A percentile compares a stretch with the other conserved stretches of the same genome.
These are phyloP conservation scores for Populus hybrid DNA, from an alignment of 441 rosid species.

Conservation along the genomic window DNA sequence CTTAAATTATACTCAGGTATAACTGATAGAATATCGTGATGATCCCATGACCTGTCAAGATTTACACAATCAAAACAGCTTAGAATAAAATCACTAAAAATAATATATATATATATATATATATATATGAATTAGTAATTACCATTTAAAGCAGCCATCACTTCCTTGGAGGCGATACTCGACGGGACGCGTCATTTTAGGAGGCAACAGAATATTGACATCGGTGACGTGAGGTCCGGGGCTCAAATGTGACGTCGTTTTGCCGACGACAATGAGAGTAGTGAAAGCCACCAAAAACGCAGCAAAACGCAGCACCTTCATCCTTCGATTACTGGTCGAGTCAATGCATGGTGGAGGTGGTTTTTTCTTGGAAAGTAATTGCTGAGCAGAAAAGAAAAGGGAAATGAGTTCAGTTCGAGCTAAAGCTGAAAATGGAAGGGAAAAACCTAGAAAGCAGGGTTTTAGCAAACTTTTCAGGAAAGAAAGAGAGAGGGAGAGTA, in stretches of 20 bases:
- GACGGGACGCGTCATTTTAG: constrained; percentile 82
- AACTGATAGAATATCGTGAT: constrained; percentile 82
- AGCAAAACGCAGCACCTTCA: constrained; percentile 28
- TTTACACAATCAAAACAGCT: not conserved
- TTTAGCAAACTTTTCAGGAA: constrained; percentile 17
- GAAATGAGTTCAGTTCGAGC: not conserved
- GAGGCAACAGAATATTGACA: constrained; percentile 90
- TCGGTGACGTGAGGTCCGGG: constrained; percentile 92
- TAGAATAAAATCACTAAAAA: not conserved
- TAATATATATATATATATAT: not conserved
- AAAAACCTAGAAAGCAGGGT: constrained; percentile 29
- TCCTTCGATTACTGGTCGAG: not conserved
- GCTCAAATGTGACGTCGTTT: constrained; percentile 36
- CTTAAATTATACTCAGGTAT: constrained; percentile 78
- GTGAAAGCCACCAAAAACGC: constrained; percentile 23
- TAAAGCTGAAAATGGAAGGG: constrained; percentile 17
- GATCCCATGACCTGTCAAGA: constrained; percentile 93
- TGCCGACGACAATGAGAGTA: constrained; percentile 23
- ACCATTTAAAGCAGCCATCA: constrained; percentile 98
- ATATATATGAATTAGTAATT: not conserved
- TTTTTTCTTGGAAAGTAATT: not conserved
- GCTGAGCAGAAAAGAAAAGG: constrained; percentile 2
- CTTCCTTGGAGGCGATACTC: constrained; percentile 95
- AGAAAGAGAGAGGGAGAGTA: not conserved
- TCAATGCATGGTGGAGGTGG: not conserved